phyloP scores from a whole-genome alignment of 108 stramenopile genomes.

The Cyclotella baltica region DNA sequence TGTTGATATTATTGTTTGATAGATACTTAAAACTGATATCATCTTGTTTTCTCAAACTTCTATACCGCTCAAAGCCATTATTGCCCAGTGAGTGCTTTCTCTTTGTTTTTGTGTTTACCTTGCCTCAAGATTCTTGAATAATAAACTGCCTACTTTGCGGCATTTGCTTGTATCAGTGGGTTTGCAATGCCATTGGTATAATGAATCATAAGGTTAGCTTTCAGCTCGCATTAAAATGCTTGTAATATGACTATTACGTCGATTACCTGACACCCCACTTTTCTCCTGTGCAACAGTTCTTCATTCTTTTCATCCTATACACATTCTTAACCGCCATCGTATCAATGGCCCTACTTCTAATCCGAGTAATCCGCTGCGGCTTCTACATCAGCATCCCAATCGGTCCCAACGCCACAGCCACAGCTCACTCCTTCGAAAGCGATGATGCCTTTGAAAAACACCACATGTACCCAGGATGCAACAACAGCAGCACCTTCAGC shows the following conservation, averaged over 20 bases:
- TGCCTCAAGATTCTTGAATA: too few species aligned
- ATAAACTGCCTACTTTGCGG: too few species aligned
- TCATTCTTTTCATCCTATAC: slow-evolving; percentile 95
- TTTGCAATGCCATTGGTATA: slow-evolving; percentile 97
- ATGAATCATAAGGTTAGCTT: slow-evolving; percentile 76
- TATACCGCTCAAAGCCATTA: slow-evolving; percentile 20
- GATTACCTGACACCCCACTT: slow-evolving; percentile 40
- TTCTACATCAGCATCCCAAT: slow-evolving; percentile 28
- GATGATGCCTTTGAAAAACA: slow-evolving; percentile 17
- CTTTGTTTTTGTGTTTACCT: neutral
- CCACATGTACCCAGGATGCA: slow-evolving; percentile 38
- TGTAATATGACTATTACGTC: neutral
- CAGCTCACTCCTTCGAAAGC: neutral
- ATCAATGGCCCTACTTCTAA: slow-evolving; percentile 72
- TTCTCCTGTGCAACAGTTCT: slow-evolving; percentile 58
- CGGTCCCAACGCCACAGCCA: slow-evolving; percentile 24
- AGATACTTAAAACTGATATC: too few species aligned
- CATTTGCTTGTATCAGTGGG: slow-evolving; percentile 79
- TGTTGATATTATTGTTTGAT: too few species aligned
- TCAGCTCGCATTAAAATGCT: neutral
- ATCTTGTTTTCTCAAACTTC: neutral
- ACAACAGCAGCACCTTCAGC: slow-evolving; percentile 7
- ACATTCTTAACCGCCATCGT: slow-evolving; percentile 81
- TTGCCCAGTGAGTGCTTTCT: slow-evolving; percentile 21
- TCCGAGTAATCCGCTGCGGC: slow-evolving; percentile 62